phyloP scores from a whole-genome alignment of 306 rosid species.

The Casuarina glauca region DNA sequence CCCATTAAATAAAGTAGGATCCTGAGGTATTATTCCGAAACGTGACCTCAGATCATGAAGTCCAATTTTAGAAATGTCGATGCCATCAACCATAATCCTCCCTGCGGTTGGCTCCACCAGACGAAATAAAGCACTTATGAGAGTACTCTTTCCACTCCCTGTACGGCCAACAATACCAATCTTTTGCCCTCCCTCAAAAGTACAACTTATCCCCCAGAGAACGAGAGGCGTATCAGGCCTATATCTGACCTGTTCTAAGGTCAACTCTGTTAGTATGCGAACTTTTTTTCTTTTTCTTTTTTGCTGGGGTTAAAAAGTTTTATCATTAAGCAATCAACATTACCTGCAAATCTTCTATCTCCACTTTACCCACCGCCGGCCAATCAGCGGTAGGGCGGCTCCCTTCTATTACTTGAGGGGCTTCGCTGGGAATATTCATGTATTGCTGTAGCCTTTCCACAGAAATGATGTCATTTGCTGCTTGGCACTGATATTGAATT shows the following conservation, averaged over 20 bases:
- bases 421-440: conserved; percentile 49
- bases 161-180: conserved; percentile 55
- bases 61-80: conserved; percentile 74
- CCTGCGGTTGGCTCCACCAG: conserved; percentile 84
- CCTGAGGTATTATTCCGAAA: conserved; percentile 88
- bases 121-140: conserved; percentile 80
- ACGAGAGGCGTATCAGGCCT: conserved; percentile 47
- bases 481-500: conserved; percentile 44
- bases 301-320: too few species aligned
- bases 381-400: conserved; percentile 45
- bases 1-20: conserved; percentile 87
- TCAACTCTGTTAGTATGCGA: too few species aligned
- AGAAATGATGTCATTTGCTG: conserved; percentile 51
- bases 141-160: conserved; percentile 62
- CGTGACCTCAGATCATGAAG: conserved; percentile 88
- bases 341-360: conserved; percentile 55
- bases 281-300: neutral
- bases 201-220: conserved; percentile 51
- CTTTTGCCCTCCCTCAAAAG: conserved; percentile 55
- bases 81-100: conserved; percentile 69
- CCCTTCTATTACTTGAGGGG: conserved; percentile 46
- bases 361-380: conserved; percentile 52
- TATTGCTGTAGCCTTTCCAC: conserved; percentile 55
- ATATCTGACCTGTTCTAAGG: conserved; percentile 43
- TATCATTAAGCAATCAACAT: neutral